Base-by-base conservation (phyloP, 192 early-diverging fungal species). In the Jimgerdemannia flammicorona region DNA sequence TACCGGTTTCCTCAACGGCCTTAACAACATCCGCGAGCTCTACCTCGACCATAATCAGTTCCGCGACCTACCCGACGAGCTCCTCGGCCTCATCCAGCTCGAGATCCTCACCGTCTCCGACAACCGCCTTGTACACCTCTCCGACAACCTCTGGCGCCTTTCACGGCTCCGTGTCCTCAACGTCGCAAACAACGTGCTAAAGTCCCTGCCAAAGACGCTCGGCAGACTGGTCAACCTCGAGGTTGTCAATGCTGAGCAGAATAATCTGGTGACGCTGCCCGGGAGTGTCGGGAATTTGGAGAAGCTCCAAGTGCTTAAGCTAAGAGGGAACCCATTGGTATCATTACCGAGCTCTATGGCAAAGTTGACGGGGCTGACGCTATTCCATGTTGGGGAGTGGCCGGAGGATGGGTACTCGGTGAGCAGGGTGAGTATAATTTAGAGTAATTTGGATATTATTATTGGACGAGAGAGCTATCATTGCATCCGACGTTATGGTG, bases 371-470 rank as follows among this genome's bases (percentile, higher is more conserved):
- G 49, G 49, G 49, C 2, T 59, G 49, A 59, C 49, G 8, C 6
- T 83, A 44, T 85, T 85, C 64, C 75, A 79, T 67, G 73, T 85
- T 69, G 84, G 84, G 44, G 73, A 83, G 72, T 85, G 84, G 84
- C 84, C 84, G 7, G 78, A 76, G 42, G 78, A 72, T 72, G 84
- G 81, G 17, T 85, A 82, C 39, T 79, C 74, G 70, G 78, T 81
- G 54, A 76, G 74, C 11, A 75, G 80, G 49, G 80, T 81, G 75
- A 75, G 75, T 67, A 10, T 68, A n/a, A 18, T 65, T 65, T 19
- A 65, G 19, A 1, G 64, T 65, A 40, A n/a, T 3, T 4, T 19
- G 17, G 3, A 3, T n/a, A 76, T 42, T 2, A 3, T 59, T 4
- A 39, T 40, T 2, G 72, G 39, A 64, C 65, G 1, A n/a, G n/a